Conservation (phyloP, 345 rosid species). For the Hibiscus syriacus region DNA sequence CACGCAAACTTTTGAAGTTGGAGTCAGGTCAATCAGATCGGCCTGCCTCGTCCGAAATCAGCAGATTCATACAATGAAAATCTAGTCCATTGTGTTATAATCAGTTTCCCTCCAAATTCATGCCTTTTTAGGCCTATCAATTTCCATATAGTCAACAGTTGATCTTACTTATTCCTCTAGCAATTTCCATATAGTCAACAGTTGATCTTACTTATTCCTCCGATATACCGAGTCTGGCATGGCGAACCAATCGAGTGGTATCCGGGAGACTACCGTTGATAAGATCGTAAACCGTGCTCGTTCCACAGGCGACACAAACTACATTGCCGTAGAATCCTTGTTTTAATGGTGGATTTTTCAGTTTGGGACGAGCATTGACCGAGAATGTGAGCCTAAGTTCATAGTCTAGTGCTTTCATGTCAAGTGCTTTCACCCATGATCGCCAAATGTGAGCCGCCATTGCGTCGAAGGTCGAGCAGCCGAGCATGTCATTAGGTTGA, state of each 20-base stretch:
- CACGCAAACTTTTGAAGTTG: constrained; percentile 86
- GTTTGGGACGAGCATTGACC: constrained; percentile 65
- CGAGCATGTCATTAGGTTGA: constrained; percentile 29
- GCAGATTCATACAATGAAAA: constrained; percentile 71
- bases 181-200: constrained; percentile 59
- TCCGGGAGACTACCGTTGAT: constrained; percentile 37
- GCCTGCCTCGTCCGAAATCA: constrained; percentile 95
- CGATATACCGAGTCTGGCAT: constrained; percentile 52
- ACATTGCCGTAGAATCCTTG: constrained; percentile 78
- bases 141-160: constrained; percentile 58
- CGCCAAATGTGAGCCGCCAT: constrained; percentile 89
- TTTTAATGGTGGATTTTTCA: constrained; percentile 44
- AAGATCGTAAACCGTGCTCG: constrained; percentile 52
- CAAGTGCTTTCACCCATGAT: constrained; percentile 88
- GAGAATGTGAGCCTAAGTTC: constrained; percentile 80
- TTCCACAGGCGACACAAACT: constrained; percentile 73
- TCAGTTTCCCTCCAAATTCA: constrained; percentile 83
- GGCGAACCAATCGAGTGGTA: constrained; percentile 47
- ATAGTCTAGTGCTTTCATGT: constrained; percentile 55
- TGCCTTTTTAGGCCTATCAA: constrained; percentile 61
- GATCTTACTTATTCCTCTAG: constrained; percentile 81
- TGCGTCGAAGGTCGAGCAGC: constrained; percentile 72
- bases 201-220: constrained; percentile 76
- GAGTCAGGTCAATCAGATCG: constrained; percentile 79
- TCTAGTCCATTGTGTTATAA: constrained; percentile 91